Base-by-base conservation (phyloP, 139 green algal species). In the Micractinium conductrix region DNA sequence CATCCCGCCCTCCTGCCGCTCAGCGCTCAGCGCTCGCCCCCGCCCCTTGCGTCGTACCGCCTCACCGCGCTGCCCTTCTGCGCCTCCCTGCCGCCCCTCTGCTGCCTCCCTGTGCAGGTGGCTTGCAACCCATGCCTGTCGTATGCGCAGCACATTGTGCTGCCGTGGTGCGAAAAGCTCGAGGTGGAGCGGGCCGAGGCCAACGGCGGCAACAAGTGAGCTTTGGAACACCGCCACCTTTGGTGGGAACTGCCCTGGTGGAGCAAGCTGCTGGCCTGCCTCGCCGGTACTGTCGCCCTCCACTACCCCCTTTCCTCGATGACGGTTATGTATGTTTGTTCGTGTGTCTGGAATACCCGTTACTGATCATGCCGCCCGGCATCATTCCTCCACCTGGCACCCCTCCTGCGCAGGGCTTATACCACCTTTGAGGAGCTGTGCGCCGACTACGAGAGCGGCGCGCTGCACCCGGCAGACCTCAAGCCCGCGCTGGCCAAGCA, bases 81-180 rank as follows among this genome's bases (percentile, higher is more conserved):
- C 55, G 55, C 53, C 8, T 16, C 53, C 19, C 10, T 6, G 9
- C 68, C 22, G 74, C 74, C 40, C 35, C 1, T 50, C 35, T 33
- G 10, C 10, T n/a, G n/a, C 42, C 1, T 62, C n/a, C 78, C 63
- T 28, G 3, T 53, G 69, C 74, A 89, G 72, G 86, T 98, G 1
- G 92, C 94, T 17, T 94, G 92, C 81, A 99, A 99, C 91, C 97
- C 97, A 6, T 98, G 95, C 91, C 80, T 99, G 43, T 93, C 96
- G 84, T 99, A 99, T 88, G 80, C 98, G n/a, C 74, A 93, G 70
- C 91, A 98, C 89, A 96, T 99, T 68, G 87, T 99, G 28, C 74
- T 99, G 40, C 97, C 97, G 63, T 99, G 95, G 94, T 96, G 92
- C 82, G 88, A 91, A 22, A 88, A 91, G 53, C 97, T 99, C 83